These are phyloP conservation scores for Saccharomyces hybrid DNA, from an alignment of 1,139 yeast species.

Conservation along the genomic window DNA sequence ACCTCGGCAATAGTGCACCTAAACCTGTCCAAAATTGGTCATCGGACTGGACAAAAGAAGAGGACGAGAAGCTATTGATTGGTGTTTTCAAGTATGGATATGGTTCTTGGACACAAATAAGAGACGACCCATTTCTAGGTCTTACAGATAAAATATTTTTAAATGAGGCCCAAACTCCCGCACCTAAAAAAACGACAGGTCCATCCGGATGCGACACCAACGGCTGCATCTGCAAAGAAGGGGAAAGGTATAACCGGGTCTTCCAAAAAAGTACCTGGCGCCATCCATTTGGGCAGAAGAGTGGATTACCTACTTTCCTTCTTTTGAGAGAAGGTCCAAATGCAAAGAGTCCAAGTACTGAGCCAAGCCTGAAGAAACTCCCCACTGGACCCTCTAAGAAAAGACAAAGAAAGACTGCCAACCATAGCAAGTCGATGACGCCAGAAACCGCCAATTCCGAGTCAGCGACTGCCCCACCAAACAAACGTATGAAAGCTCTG, in stretches of 20 bases:
- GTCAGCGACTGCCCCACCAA: conserved; percentile 4
- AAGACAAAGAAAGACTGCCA: neutral
- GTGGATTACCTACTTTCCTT: conserved; percentile 75
- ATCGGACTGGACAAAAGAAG: conserved; percentile 74
- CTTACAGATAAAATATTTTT: conserved; percentile 76
- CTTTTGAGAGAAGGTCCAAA: conserved; percentile 35
- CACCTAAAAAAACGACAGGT: neutral
- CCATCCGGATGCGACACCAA: conserved; percentile 3
- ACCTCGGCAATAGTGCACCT: conserved; percentile 47
- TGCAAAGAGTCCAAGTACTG: conserved; percentile 9
- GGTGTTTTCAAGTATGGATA: conserved; percentile 92
- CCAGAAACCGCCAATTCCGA: conserved; percentile 1
- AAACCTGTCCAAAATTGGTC: conserved; percentile 89
- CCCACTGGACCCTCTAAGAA: conserved; percentile 4
- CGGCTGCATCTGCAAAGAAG: conserved; percentile 15
- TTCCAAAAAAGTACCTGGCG: conserved; percentile 71
- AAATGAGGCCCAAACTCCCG: conserved; percentile 33
- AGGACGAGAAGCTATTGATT: conserved; percentile 78
- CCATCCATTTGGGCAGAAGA: conserved; percentile 91
- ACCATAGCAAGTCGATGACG: conserved; percentile 3
- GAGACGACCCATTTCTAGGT: conserved; percentile 91
- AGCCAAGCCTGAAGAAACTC: conserved; percentile 14
- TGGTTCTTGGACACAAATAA: conserved; percentile 88
- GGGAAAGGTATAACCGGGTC: conserved; percentile 22
- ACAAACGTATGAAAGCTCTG: conserved; percentile 13